Conservation (phyloP, 1,284 basidiomycete species). For the Ceratobasidium sp. region DNA sequence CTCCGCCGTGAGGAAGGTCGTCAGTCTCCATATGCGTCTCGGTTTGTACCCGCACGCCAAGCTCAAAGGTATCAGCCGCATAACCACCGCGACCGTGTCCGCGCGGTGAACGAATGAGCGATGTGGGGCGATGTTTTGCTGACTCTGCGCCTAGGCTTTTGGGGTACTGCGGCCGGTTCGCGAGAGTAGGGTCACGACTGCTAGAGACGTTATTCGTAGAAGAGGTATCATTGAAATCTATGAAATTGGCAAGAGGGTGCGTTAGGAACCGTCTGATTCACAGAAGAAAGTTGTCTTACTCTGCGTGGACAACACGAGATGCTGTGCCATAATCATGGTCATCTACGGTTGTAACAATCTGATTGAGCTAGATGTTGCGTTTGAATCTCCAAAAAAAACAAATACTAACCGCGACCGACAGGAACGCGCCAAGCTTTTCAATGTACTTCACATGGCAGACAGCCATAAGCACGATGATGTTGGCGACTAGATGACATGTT, state of each 20-base stretch:
- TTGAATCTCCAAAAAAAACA: neutral
- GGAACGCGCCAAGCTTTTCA: conserved; percentile 31
- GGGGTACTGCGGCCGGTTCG: neutral
- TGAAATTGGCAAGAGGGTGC: neutral
- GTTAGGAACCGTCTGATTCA: neutral
- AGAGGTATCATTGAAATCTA: conserved; percentile 18
- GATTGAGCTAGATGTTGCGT: neutral
- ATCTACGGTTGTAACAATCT: neutral
- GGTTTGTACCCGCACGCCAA: conserved; percentile 32
- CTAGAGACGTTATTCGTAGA: conserved; percentile 14
- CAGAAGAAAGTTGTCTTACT: conserved; percentile 1
- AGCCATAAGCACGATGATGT: conserved; percentile 27
- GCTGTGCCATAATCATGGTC: conserved; percentile 36
- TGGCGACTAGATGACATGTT: conserved; percentile 7
- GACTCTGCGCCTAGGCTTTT: conserved; percentile 2
- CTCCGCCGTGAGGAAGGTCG: neutral
- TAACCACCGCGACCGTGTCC: neutral
- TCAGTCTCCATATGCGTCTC: conserved; percentile 32
- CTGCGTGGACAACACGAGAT: conserved; percentile 28
- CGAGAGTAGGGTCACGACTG: conserved; percentile 11
- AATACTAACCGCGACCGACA: conserved; percentile 26
- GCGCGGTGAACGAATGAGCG: neutral
- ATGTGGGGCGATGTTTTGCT: neutral
- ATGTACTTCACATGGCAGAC: conserved; percentile 37
- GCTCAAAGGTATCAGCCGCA: conserved; percentile 27